These are phyloP conservation scores for Rhizophora apiculata DNA, from an alignment of 345 rosid genomes.

Conservation along the genomic window DNA sequence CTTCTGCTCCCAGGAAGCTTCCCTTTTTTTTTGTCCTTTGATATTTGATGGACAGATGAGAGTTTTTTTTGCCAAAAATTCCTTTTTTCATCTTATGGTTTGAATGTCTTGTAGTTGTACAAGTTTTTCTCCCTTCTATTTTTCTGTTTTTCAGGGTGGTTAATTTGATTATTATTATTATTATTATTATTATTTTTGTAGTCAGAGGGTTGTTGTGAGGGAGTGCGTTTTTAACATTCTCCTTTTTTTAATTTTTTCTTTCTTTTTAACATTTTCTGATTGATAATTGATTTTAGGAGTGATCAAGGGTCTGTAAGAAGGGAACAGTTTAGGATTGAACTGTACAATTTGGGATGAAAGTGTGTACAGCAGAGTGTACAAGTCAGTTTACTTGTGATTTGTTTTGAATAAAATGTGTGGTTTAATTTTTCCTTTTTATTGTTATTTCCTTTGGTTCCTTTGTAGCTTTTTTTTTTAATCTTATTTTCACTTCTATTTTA, in stretches of 20 bases:
- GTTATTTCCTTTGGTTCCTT: background rate
- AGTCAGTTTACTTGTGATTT: constrained; percentile 15
- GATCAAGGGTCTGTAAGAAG: constrained; percentile 18
- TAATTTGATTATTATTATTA: background rate
- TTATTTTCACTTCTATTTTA: too few species aligned
- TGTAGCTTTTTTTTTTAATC: background rate
- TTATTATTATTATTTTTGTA: background rate
- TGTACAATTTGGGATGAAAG: constrained; percentile 39
- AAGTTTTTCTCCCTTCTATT: background rate
- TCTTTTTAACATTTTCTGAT: constrained; percentile 6
- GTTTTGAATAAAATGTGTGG: background rate
- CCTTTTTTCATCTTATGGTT: background rate
- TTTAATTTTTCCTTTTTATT: background rate
- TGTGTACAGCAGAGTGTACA: constrained; percentile 60
- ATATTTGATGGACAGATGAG: constrained; percentile 22
- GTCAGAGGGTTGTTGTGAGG: background rate
- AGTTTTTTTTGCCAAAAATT: background rate
- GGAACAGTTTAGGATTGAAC: constrained; percentile 38
- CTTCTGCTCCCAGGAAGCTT: constrained; percentile 71
- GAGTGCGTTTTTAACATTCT: constrained; percentile 15
- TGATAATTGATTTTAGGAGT: constrained; percentile 19
- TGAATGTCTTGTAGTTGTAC: background rate
- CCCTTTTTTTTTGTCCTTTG: background rate
- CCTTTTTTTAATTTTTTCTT: background rate
- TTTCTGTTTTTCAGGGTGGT: background rate